Conservation (phyloP, 768 basidiomycete genomes). For the Gloeostereum incarnatum region DNA sequence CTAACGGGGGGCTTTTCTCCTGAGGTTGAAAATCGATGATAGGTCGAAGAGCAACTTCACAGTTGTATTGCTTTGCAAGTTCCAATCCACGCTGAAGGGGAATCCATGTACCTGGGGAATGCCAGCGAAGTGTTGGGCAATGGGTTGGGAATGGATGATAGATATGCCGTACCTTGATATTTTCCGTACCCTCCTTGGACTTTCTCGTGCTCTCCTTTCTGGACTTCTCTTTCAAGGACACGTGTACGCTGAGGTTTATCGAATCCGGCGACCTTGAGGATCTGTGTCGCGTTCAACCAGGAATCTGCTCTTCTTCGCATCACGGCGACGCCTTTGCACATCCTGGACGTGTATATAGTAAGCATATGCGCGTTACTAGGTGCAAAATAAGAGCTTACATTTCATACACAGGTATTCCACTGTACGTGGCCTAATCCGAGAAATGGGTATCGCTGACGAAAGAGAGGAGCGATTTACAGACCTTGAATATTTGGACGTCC, state of each 20-base stretch:
- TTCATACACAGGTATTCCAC: constrained; percentile 88
- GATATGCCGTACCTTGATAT: constrained; percentile 89
- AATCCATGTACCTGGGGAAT: constrained; percentile 86
- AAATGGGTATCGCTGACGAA: too few species aligned
- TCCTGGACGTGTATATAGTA: constrained; percentile 48
- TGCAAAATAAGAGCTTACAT: constrained; percentile 52
- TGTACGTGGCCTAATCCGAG: constrained; percentile 92
- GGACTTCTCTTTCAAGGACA: constrained; percentile 94
- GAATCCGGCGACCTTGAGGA: constrained; percentile 97
- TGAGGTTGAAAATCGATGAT: constrained; percentile 92
- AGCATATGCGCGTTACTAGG: constrained; percentile 25
- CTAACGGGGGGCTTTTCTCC: constrained; percentile 85
- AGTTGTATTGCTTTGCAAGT: constrained; percentile 89
- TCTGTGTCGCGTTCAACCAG: constrained; percentile 99
- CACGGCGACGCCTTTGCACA: constrained; percentile 92
- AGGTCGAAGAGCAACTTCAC: constrained; percentile 77
- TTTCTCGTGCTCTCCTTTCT: constrained; percentile 98
- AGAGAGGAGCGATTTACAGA: too few species aligned
- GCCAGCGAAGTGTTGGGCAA: constrained; percentile 2
- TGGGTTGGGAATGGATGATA: constrained; percentile 6
- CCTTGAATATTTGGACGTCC: too few species aligned
- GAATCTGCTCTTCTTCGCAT: constrained; percentile 95
- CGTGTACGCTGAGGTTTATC: constrained; percentile 98
- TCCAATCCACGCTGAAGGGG: constrained; percentile 84
- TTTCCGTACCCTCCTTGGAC: constrained; percentile 99